Base-by-base conservation (phyloP, 306 rosid species). In the Pyrus communis region DNA sequence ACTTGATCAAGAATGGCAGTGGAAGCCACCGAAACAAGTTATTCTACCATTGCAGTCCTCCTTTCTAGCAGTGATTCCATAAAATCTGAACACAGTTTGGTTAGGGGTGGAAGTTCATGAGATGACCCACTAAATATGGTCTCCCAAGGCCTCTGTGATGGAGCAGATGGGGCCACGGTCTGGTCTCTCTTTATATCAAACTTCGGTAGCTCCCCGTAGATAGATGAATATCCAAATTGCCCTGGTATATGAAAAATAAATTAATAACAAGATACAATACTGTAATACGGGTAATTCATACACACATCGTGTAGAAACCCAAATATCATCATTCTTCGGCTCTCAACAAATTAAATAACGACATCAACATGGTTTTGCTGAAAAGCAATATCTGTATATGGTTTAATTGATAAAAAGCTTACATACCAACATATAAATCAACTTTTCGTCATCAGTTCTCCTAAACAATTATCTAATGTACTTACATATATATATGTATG, bases 111-210 rank as follows among this genome's bases (percentile, higher is more conserved):
- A 79, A 95, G 84, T 75, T 73, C 82, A 79, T 89, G 96, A 4
- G 97, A 88, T 52, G 97, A 81, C 13, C 97, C 97, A 75, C 85
- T 82, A 76, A 92, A 92, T 73, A 90, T 83, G 82, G 96, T 89
- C 82, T 87, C 97, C 99, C 99, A 92, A 25, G 97, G 91, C 82
- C 97, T 83, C 77, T 84, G 88, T 22, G 98, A 91, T 68, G 91
- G 89, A 74, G 80, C 77, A 40, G 91, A 85, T 46, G 87, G 82
- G 76, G 79, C 67, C n/a, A 71, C 75, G 9, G 70, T 33, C 72
- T 71, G 79, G 75, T 75, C 85, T 80, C 75, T 87, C 83, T 85
- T 85, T 78, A 79, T 30, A 54, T 92, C 87, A 68, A 87, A 83
- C 75, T 80, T 78, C 1, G 96, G 92, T 27, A 95, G 81, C 82